phyloP scores from a whole-genome alignment of 805 yeast genomes.

The Ogataea kodamae region DNA sequence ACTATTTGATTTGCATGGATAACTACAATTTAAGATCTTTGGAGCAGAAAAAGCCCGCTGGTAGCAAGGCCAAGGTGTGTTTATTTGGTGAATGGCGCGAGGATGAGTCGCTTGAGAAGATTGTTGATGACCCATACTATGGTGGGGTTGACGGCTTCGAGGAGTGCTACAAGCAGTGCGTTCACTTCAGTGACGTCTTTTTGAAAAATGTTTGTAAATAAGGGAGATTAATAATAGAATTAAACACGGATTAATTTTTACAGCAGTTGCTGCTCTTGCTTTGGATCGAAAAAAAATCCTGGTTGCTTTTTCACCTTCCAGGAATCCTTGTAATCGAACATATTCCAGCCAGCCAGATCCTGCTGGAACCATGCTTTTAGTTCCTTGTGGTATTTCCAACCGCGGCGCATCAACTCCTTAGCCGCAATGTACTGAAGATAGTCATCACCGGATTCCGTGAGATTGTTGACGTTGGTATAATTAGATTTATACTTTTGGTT shows the following conservation, averaged over 20 bases:
- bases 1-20: conserved; percentile 71
- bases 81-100: conserved; percentile 83
- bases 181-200: conserved; percentile 72
- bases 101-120: conserved; percentile 43
- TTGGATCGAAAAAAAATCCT: conserved; percentile 33
- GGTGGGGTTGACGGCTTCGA: conserved; percentile 86
- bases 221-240: background rate
- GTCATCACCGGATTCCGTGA: conserved; percentile 38
- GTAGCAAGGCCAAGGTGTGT: conserved; percentile 45
- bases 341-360: conserved; percentile 58
- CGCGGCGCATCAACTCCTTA: conserved; percentile 68
- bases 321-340: conserved; percentile 63
- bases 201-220: conserved; percentile 43
- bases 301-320: conserved; percentile 49
- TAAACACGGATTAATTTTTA: too few relatives aligned
- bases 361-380: conserved; percentile 79
- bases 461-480: conserved; percentile 22
- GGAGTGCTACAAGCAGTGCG: conserved; percentile 67
- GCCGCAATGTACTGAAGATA: conserved; percentile 77
- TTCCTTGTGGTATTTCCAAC: conserved; percentile 77
- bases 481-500: conserved; percentile 30
- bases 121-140: conserved; percentile 89
- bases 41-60: conserved; percentile 49
- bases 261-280: conserved; percentile 30
- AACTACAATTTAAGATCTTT: conserved; percentile 53